phyloP scores from a whole-genome alignment of 2,329 filamentous ascomycete genomes.

The Neonectria faginata region DNA sequence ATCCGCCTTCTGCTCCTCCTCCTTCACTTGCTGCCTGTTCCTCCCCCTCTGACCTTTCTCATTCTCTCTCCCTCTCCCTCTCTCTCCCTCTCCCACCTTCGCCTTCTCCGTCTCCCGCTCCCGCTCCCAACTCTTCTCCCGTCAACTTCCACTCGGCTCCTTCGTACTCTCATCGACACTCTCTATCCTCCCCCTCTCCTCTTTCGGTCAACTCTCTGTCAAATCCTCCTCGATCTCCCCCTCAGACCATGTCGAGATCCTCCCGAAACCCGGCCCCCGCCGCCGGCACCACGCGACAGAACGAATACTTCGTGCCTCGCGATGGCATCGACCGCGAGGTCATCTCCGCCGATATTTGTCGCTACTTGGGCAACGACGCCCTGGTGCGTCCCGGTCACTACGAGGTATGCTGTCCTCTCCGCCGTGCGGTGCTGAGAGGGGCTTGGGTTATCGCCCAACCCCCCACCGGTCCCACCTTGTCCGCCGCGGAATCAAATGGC shows the following conservation, averaged over 20 bases:
- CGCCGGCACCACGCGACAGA: slow-evolving; percentile 65
- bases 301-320: slow-evolving; percentile 84
- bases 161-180: slow-evolving; percentile 34
- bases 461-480: slow-evolving; percentile 6
- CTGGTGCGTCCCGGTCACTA: slow-evolving; percentile 80
- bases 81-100: slow-evolving; percentile 23
- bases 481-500: slow-evolving; percentile 38
- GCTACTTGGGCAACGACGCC: slow-evolving; percentile 85
- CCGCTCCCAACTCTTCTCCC: slow-evolving; percentile 34
- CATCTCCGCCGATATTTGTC: slow-evolving; percentile 86
- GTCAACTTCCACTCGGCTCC: slow-evolving; percentile 28
- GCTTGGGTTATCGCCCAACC: background rate
- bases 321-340: slow-evolving; percentile 87
- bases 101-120: slow-evolving; percentile 34
- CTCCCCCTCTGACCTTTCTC: slow-evolving; percentile 37
- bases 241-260: slow-evolving; percentile 55
- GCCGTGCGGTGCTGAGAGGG: background rate
- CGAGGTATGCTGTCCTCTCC: slow-evolving; percentile 64
- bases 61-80: slow-evolving; percentile 9
- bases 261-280: slow-evolving; percentile 53
- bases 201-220: slow-evolving; percentile 35
- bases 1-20: slow-evolving; percentile 43
- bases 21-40: slow-evolving; percentile 41
- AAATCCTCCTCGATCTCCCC: slow-evolving; percentile 32
- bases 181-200: slow-evolving; percentile 36